Evolutionary conservation across 495 filamentous ascomycete species (phyloP).

Genomic region (Penicillium bialowiezense): DNA sequence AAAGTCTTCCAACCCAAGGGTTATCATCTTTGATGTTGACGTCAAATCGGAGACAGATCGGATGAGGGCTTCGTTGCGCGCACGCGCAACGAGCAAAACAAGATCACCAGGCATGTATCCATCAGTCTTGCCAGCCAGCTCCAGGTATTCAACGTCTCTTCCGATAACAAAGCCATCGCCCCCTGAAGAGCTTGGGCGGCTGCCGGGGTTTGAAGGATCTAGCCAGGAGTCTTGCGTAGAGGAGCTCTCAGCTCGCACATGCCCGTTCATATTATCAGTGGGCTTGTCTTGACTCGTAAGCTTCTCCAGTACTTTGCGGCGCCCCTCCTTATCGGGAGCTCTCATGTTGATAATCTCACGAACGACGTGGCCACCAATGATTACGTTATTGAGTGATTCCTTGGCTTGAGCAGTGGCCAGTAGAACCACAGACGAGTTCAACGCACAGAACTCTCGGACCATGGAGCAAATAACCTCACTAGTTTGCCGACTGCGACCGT

Average conservation of each 20-base stretch:
- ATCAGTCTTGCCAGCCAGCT: conserved; percentile 88
- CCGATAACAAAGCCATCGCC: conserved; percentile 66
- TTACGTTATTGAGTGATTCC: conserved; percentile 76
- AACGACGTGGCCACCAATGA: conserved; percentile 77
- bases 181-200: conserved; percentile 46
- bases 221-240: conserved; percentile 66
- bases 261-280: conserved; percentile 32
- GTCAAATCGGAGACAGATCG: conserved; percentile 52
- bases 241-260: conserved; percentile 35
- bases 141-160: conserved; percentile 81
- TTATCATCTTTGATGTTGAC: conserved; percentile 45
- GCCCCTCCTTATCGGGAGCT: conserved; percentile 89
- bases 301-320: conserved; percentile 76
- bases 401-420: conserved; percentile 92
- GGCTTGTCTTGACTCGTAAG: conserved; percentile 43
- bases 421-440: conserved; percentile 75
- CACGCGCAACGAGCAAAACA: conserved; percentile 77
- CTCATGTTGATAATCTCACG: conserved; percentile 80
- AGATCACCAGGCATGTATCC: conserved; percentile 98
- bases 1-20: conserved; percentile 71
- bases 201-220: conserved; percentile 55
- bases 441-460: conserved; percentile 73
- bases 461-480: conserved; percentile 85
- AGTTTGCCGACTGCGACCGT: conserved; percentile 84
- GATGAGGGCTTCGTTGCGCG: conserved; percentile 87